Evolutionary conservation across 371 early-diverging fungal species (phyloP).

Genomic region (Caulochytrium protostelioides): DNA sequence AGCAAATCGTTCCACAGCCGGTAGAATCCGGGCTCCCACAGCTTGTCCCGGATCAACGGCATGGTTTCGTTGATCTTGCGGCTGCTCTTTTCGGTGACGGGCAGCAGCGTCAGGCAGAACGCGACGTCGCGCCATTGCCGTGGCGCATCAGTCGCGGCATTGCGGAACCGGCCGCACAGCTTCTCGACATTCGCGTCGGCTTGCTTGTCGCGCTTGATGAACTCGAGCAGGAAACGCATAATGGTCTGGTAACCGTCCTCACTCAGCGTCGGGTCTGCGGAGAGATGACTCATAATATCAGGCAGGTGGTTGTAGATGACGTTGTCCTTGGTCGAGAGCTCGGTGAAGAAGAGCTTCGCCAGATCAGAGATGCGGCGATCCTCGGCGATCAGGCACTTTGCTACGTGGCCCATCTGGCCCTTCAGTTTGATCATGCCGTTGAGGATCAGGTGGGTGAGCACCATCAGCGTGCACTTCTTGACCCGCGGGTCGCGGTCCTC

Average conservation of each 20-base stretch:
- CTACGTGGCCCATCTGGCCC: conserved; percentile 90
- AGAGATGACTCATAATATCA: conserved; percentile 77
- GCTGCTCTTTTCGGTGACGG: conserved; percentile 47
- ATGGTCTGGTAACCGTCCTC: conserved; percentile 61
- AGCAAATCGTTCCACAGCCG: conserved; percentile 63
- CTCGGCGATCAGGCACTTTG: conserved; percentile 67
- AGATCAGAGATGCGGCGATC: conserved; percentile 71
- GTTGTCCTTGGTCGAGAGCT: conserved; percentile 84
- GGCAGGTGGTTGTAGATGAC: conserved; percentile 93
- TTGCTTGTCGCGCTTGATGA: conserved; percentile 80
- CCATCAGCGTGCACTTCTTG: conserved; percentile 90
- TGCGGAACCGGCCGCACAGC: conserved; percentile 69
- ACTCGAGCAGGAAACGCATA: conserved; percentile 81
- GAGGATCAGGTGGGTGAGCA: conserved; percentile 80
- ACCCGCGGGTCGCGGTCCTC: conserved; percentile 52
- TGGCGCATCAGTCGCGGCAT: conserved; percentile 33
- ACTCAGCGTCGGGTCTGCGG: conserved; percentile 5
- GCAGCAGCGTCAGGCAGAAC: conserved; percentile 66
- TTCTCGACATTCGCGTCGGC: conserved; percentile 84
- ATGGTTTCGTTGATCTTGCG: conserved; percentile 57
- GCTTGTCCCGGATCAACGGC: conserved; percentile 64
- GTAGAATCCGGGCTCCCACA: conserved; percentile 52
- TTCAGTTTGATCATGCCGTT: conserved; percentile 97
- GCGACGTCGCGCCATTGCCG: conserved; percentile 81
- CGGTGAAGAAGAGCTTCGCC: conserved; percentile 83